Base-by-base conservation (phyloP, 495 filamentous ascomycete species). In the Aspergillus sclerotioniger region DNA sequence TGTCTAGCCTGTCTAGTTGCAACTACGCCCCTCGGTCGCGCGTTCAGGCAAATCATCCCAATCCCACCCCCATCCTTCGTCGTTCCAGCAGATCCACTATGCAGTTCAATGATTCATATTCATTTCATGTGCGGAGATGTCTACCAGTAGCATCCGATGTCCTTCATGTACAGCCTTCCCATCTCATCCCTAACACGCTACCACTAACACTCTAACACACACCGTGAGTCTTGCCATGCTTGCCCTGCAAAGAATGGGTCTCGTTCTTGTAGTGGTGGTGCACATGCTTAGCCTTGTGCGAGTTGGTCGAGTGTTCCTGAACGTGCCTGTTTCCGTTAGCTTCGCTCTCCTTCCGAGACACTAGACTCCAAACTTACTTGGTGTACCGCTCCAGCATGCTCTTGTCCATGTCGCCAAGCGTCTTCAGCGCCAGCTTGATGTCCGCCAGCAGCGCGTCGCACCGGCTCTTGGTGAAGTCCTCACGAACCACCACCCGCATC, bases 401-500 rank as follows among this genome's bases (percentile, higher is more conserved):
- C 63, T 79, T 74, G 65, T 93, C 90, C 87, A 94, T 90, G 51
- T 82, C 71, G 44, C 86, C 79, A 53, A 96, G 77, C 8, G 86
- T 53, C 59, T 85, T 71, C 55, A 90, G 67, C 60, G 86, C 86
- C 53, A 87, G 74, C 69, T 85, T 88, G 69, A 96, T 82, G 66
- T 96, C 91, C 13, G 70, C 61, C 56, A 93, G 78, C 53, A 96
- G 71, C 2, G 77, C 71, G 65, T 95, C 89, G 65, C 88, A 92
- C 41, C 91, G 81, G 60, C 77, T 82, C 70, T 86, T 84, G 45
- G 81, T 86, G 67, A 96, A 96, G 71, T 96, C 92, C 73, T 95
- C 92, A 44, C 92, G 83, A 16, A 96, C 85, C 3, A 96, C 92
- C 10, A 96, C 82, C 25, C 92, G 85, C 80, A 96, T 87, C 79